Conservation (phyloP, 1,139 yeast species). For the Pneumocystis carinii region DNA sequence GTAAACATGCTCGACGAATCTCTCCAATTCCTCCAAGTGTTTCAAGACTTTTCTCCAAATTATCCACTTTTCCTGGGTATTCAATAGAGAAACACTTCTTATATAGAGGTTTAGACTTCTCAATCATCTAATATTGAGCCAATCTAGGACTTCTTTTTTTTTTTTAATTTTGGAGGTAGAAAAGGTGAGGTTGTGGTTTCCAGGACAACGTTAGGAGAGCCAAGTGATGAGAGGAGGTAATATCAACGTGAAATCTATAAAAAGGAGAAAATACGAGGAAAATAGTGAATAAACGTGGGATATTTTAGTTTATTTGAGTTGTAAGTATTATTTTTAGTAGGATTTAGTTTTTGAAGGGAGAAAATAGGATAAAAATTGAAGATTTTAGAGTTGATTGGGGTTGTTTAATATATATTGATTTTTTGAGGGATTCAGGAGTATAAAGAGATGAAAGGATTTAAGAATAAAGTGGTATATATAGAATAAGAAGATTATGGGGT, state of each 20-base stretch:
- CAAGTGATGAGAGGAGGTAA: neutral
- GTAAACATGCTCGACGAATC: conserved; percentile 2
- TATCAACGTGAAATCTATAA: neutral
- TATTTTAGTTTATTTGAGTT: neutral
- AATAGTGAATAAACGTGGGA: too few relatives aligned
- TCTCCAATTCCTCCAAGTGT: conserved; percentile 10
- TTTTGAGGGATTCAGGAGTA: conserved; percentile 1
- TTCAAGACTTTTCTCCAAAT: conserved; percentile 45
- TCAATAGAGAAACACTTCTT: conserved; percentile 35
- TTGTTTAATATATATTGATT: neutral
- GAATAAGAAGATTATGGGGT: neutral
- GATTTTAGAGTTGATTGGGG: neutral
- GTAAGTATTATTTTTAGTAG: neutral
- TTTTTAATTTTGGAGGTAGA: neutral
- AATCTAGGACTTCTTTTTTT: neutral
- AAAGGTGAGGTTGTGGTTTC: neutral
- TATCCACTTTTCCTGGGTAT: conserved; percentile 57
- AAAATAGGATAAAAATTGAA: neutral
- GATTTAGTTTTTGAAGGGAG: neutral
- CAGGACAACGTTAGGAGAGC: neutral
- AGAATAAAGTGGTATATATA: conserved; percentile 18
- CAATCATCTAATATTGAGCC: neutral
- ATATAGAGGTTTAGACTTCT: neutral
- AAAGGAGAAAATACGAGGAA: neutral
- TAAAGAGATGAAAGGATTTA: conserved; percentile 18